These are phyloP conservation scores for Aspergillus cejpii DNA, from an alignment of 2,329 filamentous ascomycete species.

Conservation along the genomic window DNA sequence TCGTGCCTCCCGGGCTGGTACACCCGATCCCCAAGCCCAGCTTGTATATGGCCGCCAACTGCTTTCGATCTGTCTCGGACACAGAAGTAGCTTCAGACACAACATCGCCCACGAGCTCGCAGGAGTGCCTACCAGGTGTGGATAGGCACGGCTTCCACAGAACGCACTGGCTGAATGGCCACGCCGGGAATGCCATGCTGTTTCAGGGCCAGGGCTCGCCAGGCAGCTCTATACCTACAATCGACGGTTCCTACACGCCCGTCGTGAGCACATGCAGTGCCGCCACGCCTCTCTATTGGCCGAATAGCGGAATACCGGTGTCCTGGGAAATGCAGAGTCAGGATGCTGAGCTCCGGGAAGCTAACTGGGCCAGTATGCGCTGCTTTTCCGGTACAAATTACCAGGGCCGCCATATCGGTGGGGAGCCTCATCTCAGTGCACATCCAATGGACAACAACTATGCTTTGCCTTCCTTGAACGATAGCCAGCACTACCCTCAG, in stretches of 20 bases:
- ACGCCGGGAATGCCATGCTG: background rate
- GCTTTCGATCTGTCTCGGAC: constrained; percentile 9
- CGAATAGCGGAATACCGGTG: constrained; percentile 1
- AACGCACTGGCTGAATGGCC: constrained; percentile 4
- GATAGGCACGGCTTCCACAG: constrained; percentile 1
- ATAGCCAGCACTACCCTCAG: background rate
- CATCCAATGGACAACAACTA: background rate
- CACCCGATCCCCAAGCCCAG: constrained; percentile 12
- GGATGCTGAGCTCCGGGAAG: background rate
- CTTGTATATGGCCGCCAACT: constrained; percentile 3
- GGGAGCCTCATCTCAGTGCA: constrained; percentile 2
- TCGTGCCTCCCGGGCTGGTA: constrained; percentile 1
- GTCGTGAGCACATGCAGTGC: background rate
- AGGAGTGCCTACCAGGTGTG: background rate
- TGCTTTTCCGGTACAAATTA: constrained; percentile 1
- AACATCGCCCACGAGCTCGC: constrained; percentile 1
- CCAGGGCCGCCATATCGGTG: background rate
- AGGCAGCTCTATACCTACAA: constrained; percentile 1
- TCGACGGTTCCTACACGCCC: constrained; percentile 3
- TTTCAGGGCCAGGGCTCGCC: constrained; percentile 2
- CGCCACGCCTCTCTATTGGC: constrained; percentile 7
- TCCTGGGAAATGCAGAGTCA: constrained; percentile 4
- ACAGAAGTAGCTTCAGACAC: constrained; percentile 9
- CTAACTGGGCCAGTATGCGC: constrained; percentile 2
- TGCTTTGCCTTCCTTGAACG: constrained; percentile 3